Base-by-base conservation (phyloP, 2,329 filamentous ascomycete species). In the Ophiostoma populinum region DNA sequence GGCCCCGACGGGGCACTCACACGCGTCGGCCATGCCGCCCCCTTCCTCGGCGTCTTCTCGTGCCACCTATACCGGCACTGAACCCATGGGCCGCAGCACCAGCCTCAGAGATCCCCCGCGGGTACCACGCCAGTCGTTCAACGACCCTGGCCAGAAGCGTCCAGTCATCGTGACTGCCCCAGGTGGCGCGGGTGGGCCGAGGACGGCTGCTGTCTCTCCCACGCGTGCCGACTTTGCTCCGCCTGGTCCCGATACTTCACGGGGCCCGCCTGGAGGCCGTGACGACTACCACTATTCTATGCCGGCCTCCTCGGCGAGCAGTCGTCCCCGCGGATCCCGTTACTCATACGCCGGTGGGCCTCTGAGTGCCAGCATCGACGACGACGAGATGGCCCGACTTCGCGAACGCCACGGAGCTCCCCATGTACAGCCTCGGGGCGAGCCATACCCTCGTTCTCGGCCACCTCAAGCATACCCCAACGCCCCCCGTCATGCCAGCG, bases 141-240 rank as follows among this genome's bases (percentile, higher is more conserved):
- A 69, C 17, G 70, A 75, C 37, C 53, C 62, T 11, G 48, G 55
- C 17, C 49, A 53, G 24, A 57, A 62, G 26, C 65, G 68, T 9
- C 64, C 68, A 36, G 61, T 72, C 44, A 66, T 72, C 38, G 60
- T 74, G 42, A 73, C 67, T 15, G 68, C 67, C n/a, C 58, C 57
- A 19, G 59, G 63, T 31, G 50, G 50, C 10, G 26, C 15, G n/a
- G n/a, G n/a, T n/a, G n/a, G n/a, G n/a, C n/a, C n/a, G n/a, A n/a
- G n/a, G n/a, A n/a, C n/a, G n/a, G n/a, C n/a, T n/a, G n/a, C n/a
- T 17, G 24, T 22, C 7, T 41, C 30, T 53, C 58, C 18, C 56
- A 62, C 56, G 8, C 60, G 61, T 42, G 46, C 54, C 32, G 52
- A 43, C 55, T 36, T 49, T 46, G 24, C 49, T 46, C 30, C 49